A percentile compares a stretch with the other conserved stretches of the same genome.
These are phyloP conservation scores for Moesziomyces sp. DNA, from an alignment of 1,284 basidiomycete species.

Conservation along the genomic window DNA sequence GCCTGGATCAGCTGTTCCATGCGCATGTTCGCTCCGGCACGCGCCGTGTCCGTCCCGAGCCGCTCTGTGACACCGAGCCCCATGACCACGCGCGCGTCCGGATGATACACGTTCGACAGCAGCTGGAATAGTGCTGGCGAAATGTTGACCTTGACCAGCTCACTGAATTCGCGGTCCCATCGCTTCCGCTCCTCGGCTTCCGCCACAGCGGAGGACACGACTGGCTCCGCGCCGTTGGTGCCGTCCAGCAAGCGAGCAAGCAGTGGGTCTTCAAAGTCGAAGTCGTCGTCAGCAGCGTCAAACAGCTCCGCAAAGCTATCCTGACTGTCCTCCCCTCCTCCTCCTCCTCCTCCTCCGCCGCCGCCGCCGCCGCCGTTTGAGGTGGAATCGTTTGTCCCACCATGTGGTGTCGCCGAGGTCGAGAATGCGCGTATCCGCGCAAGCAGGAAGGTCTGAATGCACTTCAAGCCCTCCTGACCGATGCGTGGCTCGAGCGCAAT, in stretches of 20 bases:
- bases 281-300: constrained; percentile 71
- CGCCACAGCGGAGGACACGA: constrained; percentile 46
- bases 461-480: constrained; percentile 73
- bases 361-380: neutral
- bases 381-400: too few relatives aligned
- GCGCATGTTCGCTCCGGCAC: neutral
- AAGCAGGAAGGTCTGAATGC: constrained; percentile 77
- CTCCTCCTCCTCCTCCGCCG: too few relatives aligned
- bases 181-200: constrained; percentile 57
- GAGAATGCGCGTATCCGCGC: constrained; percentile 71
- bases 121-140: constrained; percentile 76
- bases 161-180: constrained; percentile 41
- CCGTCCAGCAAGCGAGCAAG: constrained; percentile 73
- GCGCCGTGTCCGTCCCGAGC: constrained; percentile 5
- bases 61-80: constrained; percentile 35
- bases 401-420: constrained; percentile 68
- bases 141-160: constrained; percentile 74
- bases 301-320: constrained; percentile 79
- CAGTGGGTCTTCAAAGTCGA: constrained; percentile 74
- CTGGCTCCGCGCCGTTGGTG: constrained; percentile 23
- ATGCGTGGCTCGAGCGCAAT: constrained; percentile 72
- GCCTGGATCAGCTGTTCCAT: constrained; percentile 50
- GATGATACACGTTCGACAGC: constrained; percentile 72
- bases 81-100: constrained; percentile 42
- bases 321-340: constrained; percentile 69